Evolutionary conservation across 1,284 basidiomycete species (phyloP), one percentile per base, ranked within the genome.

Genomic region (Leucoagaricus sp.): DNA sequence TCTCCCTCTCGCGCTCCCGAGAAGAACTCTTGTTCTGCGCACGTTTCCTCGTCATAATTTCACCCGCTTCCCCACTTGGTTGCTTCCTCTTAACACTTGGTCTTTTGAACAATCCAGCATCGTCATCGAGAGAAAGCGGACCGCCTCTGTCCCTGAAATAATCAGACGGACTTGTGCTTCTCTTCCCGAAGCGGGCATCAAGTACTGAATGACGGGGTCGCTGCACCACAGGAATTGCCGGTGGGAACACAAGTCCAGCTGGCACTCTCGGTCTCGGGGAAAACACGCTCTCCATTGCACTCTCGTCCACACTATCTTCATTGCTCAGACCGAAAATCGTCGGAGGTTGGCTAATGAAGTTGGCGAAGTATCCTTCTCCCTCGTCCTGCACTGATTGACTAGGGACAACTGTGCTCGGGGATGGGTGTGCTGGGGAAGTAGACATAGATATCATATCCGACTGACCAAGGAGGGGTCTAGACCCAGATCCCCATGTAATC

Each of bases 81-180:
- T 72, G 67, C 66, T 79, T 78, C 49, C 81, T 74, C 67, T 88
- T 86, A 54, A 86, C 72, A 61, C 85, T 89, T 41, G 86, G 87
- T 49, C 86, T 78, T 69, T 90, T 90, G 56, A 84, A 72, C 55
- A 80, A 72, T 48, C 79, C 70, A 41, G 78, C 81, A 53, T 74
- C 26, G 8, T 40, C 44, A 28, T 51, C 49, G 7, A 40, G 19
- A 28, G 36, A 40, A 12, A 46, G 46, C 19, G 44, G 13, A 19
- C 19, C 28, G 38, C 1, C 79, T 53, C 82, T 82, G 68, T 87
- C 82, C 67, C 81, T 85, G 51, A 75, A 67, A 51, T 89, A 71
- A 70, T 90, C 87, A 10, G 86, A 87, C 23, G 89, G 88, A 63
- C 87, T 90, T 42, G 86, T 82, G 3, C 79, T 79, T 17, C 88